phyloP scores from a whole-genome alignment of 129 eudicot species.

The Silybum marianum region DNA sequence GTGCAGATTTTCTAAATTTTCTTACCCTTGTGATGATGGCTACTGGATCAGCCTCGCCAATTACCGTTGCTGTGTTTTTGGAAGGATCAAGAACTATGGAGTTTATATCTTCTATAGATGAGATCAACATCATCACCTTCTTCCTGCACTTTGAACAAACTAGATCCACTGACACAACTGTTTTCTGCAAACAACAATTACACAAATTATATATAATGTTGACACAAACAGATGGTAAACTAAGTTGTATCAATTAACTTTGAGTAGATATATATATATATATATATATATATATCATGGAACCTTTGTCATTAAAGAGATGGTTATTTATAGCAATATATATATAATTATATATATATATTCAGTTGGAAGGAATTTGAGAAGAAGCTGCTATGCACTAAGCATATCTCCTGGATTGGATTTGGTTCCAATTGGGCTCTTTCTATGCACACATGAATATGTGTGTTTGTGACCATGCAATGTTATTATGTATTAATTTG shows the following conservation, averaged over 20 bases:
- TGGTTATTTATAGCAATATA: conserved; percentile 22
- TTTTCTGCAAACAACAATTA: conserved; percentile 51
- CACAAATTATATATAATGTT: conserved; percentile 19
- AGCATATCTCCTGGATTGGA: conserved; percentile 25
- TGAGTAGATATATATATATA: conserved; percentile 14
- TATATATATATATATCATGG: no score
- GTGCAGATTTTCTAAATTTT: conserved; percentile 44
- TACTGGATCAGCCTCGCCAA: conserved; percentile 65
- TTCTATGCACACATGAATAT: background rate
- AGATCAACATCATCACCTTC: conserved; percentile 57
- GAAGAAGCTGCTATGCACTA: conserved; percentile 12
- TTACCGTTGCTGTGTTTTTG: conserved; percentile 52
- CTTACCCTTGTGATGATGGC: conserved; percentile 52
- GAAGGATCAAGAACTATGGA: conserved; percentile 58
- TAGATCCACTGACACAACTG: conserved; percentile 64
- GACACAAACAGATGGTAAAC: background rate
- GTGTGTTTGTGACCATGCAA: conserved; percentile 3
- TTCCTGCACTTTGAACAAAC: conserved; percentile 55
- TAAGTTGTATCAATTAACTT: background rate
- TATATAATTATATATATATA: conserved; percentile 8
- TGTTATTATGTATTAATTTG: background rate
- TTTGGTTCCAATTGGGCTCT: background rate
- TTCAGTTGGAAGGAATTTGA: background rate
- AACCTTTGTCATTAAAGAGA: conserved; percentile 44
- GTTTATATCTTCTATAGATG: conserved; percentile 48